Evolutionary conservation across 1,284 basidiomycete genomes (phyloP).

Genomic region (Moesziomyces aphidis): DNA sequence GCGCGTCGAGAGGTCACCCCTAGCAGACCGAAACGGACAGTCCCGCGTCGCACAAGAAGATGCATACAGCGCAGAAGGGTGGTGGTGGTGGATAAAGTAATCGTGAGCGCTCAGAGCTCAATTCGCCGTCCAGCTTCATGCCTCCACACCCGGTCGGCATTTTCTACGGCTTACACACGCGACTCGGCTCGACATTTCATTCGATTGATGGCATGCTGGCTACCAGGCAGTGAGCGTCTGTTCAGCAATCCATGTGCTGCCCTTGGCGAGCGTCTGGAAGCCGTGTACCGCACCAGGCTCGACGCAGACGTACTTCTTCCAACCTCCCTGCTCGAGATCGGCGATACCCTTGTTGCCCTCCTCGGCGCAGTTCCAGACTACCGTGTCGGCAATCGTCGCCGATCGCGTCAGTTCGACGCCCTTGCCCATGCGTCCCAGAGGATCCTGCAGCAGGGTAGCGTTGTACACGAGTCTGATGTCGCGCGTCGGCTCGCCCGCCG

Average conservation of each 20-base stretch:
- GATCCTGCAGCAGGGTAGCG: conserved; percentile 30
- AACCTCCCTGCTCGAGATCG: conserved; percentile 67
- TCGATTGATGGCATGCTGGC: neutral
- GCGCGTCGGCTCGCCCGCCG: conserved; percentile 14
- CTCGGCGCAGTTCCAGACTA: conserved; percentile 69
- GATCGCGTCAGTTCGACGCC: conserved; percentile 49
- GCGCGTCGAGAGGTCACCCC: no score
- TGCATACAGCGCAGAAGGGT: no score
- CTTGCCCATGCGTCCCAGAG: conserved; percentile 37
- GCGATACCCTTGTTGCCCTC: conserved; percentile 63
- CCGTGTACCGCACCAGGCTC: conserved; percentile 67
- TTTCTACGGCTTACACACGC: neutral
- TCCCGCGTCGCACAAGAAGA: no score
- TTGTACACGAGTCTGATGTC: conserved; percentile 47
- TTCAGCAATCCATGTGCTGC: conserved; percentile 43
- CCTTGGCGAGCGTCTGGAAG: conserved; percentile 61
- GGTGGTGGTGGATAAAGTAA: no score
- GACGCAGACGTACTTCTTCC: conserved; percentile 67
- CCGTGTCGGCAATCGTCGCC: conserved; percentile 48
- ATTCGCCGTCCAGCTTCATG: no score
- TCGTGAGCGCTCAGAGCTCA: no score
- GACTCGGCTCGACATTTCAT: neutral
- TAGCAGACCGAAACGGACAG: no score
- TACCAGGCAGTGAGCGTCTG: conserved; percentile 47
- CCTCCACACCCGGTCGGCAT: neutral